Percentiles rank a stretch among this genome's conserved stretches.
Conservation (phyloP, 208 protist genomes). For the Trypanosoma caninum region DNA sequence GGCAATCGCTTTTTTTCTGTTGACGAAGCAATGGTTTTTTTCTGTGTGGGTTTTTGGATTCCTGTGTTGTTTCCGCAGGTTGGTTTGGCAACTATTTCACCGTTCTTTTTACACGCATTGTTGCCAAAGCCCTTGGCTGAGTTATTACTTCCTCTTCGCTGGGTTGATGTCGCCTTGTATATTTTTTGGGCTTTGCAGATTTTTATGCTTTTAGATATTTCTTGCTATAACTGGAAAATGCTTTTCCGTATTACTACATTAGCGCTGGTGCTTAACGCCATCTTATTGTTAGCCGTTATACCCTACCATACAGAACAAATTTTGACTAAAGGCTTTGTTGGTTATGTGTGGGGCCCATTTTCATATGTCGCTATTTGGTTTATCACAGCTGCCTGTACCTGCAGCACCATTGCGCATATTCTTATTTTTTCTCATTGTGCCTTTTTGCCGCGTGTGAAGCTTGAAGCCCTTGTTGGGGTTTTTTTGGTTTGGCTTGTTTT, state of each 20-base stretch:
- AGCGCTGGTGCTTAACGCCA: slow-evolving; percentile 45
- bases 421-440: slow-evolving; percentile 73
- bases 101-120: slow-evolving; percentile 17
- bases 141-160: slow-evolving; percentile 14
- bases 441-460: slow-evolving; percentile 29
- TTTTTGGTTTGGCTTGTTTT: slow-evolving; percentile 70
- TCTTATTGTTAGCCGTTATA: slow-evolving; percentile 51
- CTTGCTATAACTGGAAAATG: slow-evolving; percentile 44
- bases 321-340: slow-evolving; percentile 12
- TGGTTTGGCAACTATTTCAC: slow-evolving; percentile 30
- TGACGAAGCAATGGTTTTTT: slow-evolving; percentile 91
- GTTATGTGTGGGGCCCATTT: slow-evolving; percentile 61
- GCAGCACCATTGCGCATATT: slow-evolving; percentile 77
- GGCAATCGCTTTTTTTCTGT: slow-evolving; percentile 83
- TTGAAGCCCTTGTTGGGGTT: slow-evolving; percentile 51
- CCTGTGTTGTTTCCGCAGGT: slow-evolving; percentile 52
- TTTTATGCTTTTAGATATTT: slow-evolving; percentile 50
- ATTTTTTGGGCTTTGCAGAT: slow-evolving; percentile 59
- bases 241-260: slow-evolving; percentile 63
- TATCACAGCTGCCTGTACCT: slow-evolving; percentile 67
- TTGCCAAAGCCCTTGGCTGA: slow-evolving; percentile 19
- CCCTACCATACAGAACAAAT: slow-evolving; percentile 43
- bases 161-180: slow-evolving; percentile 57
- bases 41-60: slow-evolving; percentile 69
- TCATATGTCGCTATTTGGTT: slow-evolving; percentile 82